Percentiles rank a stretch among this genome's conserved stretches.
Conservation (phyloP, 2,329 filamentous ascomycete genomes). For the Niveomyces coronatus region DNA sequence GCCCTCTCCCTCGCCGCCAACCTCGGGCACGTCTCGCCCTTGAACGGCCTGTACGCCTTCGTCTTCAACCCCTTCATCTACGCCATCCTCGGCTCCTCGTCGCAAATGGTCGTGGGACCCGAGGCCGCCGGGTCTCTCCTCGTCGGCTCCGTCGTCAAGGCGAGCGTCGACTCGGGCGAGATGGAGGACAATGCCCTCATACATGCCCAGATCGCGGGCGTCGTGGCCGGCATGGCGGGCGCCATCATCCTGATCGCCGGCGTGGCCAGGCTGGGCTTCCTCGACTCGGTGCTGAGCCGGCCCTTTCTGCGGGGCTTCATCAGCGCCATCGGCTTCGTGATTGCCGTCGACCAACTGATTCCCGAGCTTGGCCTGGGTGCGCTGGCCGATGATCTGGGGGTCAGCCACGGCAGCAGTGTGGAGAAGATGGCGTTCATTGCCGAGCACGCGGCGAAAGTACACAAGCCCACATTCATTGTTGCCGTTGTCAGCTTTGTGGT, state of each 20-base stretch:
- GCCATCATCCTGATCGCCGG: constrained; percentile 83
- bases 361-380: constrained; percentile 73
- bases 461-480: constrained; percentile 66
- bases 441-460: constrained; percentile 52
- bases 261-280: constrained; percentile 73
- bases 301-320: constrained; percentile 94
- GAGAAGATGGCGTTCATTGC: constrained; percentile 78
- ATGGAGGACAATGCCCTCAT: constrained; percentile 53
- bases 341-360: constrained; percentile 88
- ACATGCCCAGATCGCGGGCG: constrained; percentile 76
- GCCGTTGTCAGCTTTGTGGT: constrained; percentile 71
- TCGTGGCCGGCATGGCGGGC: constrained; percentile 80
- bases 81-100: constrained; percentile 80
- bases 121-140: constrained; percentile 90
- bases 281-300: constrained; percentile 87
- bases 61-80: constrained; percentile 89
- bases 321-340: constrained; percentile 92
- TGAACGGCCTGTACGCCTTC: constrained; percentile 90
- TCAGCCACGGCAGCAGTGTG: constrained; percentile 74
- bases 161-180: constrained; percentile 59
- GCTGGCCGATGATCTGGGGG: constrained; percentile 51
- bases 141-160: constrained; percentile 75
- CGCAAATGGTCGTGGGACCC: constrained; percentile 87
- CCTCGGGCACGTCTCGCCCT: constrained; percentile 81
- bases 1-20: constrained; percentile 87